Percentiles rank a stretch among this genome's conserved stretches.
phyloP scores from a whole-genome alignment of 2,329 filamentous ascomycete species.

The Cladosporium sp. region DNA sequence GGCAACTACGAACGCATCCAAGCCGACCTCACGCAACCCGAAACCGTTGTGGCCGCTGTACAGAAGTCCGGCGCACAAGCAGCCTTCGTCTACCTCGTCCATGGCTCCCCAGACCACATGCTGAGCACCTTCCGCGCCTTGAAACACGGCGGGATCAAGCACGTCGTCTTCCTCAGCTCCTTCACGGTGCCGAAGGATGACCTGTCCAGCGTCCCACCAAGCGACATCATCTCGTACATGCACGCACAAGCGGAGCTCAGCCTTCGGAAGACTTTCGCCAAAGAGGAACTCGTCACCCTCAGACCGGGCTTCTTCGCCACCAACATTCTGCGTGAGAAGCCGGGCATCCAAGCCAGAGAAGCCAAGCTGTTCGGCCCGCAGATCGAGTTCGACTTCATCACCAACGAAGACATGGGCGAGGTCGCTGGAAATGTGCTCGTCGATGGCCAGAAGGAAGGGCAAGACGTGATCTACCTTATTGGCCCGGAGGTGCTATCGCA shows the following conservation, averaged over 20 bases:
- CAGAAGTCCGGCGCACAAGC: constrained; percentile 38
- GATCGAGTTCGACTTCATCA: constrained; percentile 37
- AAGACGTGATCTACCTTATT: constrained; percentile 34
- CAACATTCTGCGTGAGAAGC: constrained; percentile 30
- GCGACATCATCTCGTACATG: constrained; percentile 35
- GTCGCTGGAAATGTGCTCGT: constrained; percentile 40
- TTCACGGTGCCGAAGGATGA: constrained; percentile 26
- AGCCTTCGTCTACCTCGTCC: constrained; percentile 47
- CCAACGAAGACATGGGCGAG: constrained; percentile 43
- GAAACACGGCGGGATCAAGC: constrained; percentile 42
- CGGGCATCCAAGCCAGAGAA: constrained; percentile 30
- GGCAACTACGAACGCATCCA: constrained; percentile 36
- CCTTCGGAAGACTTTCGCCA: constrained; percentile 40
- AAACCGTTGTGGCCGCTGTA: constrained; percentile 40
- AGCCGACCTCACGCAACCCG: constrained; percentile 44
- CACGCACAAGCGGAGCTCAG: constrained; percentile 45
- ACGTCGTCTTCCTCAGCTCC: constrained; percentile 46
- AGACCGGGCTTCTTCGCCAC: constrained; percentile 44
- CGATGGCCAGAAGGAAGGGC: constrained; percentile 26
- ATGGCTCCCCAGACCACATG: constrained; percentile 37
- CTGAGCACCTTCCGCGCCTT: constrained; percentile 39
- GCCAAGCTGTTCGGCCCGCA: constrained; percentile 32
- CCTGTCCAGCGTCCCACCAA: constrained; percentile 22
- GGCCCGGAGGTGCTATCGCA: constrained; percentile 35
- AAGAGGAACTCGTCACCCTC: constrained; percentile 36